Evolutionary conservation across 371 early-diverging fungal species (phyloP), one percentile per base, ranked within the genome.

Genomic region (Amoeboaphelidium occidentale): DNA sequence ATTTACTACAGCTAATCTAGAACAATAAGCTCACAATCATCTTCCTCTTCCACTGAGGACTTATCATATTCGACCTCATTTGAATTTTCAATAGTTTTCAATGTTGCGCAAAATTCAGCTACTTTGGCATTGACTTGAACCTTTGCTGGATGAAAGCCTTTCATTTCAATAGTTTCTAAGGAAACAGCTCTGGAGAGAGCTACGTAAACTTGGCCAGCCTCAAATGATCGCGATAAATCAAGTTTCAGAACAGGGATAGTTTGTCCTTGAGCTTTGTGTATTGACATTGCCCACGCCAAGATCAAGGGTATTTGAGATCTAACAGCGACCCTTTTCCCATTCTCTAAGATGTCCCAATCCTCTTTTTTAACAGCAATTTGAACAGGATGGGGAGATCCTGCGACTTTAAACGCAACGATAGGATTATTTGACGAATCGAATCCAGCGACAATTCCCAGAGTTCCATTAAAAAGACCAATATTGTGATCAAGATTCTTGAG

Each of bases 261-360:
- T 67, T 88, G 85, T 0, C 90, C 93, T 62, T 90, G 93, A 46
- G 73, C 67, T 59, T 84, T 82, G 62, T 91, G 89, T 27, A 89
- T 81, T 12, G 88, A 73, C 28, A 72, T 42, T 0, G 73, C 73
- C 74, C 75, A 78, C 0, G 70, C 75, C 22, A 80, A 61, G 50
- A 66, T 67, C 51, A 84, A 56, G 1, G 81, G 83, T 0, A 84
- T 48, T 50, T 84, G 79, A 0, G 58, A 10, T 46, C 61, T 50
- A 27, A 20, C 1, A 22, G 10, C 39, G 39, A 32, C 39, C 17
- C n/a, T n/a, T n/a, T n/a, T n/a, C n/a, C n/a, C n/a, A n/a, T n/a
- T n/a, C n/a, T n/a, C n/a, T n/a, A n/a, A n/a, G n/a, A n/a, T n/a
- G n/a, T n/a, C n/a, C n/a, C n/a, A n/a, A n/a, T n/a, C n/a, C n/a